These are phyloP conservation scores for Lecanoromycetidae sp. DNA, from an alignment of 2,329 filamentous ascomycete genomes.

Conservation along the genomic window DNA sequence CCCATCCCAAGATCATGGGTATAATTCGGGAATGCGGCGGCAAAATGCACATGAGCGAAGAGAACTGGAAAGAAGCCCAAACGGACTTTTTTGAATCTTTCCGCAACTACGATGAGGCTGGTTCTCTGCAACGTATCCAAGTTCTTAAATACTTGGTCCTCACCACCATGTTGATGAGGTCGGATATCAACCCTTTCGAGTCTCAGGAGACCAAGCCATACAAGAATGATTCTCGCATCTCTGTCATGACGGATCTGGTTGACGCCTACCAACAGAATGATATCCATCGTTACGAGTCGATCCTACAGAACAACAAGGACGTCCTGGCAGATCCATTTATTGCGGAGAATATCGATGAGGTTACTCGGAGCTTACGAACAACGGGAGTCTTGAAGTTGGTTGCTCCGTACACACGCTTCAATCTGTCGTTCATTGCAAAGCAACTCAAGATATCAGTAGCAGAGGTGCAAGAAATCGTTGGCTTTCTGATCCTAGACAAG, in stretches of 20 bases:
- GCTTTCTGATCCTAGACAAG: slow-evolving; percentile 82
- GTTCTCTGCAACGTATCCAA: slow-evolving; percentile 89
- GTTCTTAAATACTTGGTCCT: slow-evolving; percentile 94
- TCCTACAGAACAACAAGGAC: slow-evolving; percentile 76
- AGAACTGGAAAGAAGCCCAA: slow-evolving; percentile 96
- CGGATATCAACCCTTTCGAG: slow-evolving; percentile 96
- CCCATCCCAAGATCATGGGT: slow-evolving; percentile 97
- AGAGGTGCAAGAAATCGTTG: slow-evolving; percentile 92
- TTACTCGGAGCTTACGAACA: slow-evolving; percentile 94
- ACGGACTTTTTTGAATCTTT: slow-evolving; percentile 98
- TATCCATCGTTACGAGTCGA: slow-evolving; percentile 79
- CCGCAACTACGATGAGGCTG: slow-evolving; percentile 96
- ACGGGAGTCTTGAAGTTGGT: slow-evolving; percentile 90
- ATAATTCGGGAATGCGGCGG: slow-evolving; percentile 97
- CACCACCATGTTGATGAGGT: slow-evolving; percentile 97
- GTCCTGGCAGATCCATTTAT: slow-evolving; percentile 89
- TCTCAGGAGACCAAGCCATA: slow-evolving; percentile 98
- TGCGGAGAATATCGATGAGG: slow-evolving; percentile 97
- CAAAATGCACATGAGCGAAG: slow-evolving; percentile 99
- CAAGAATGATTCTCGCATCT: slow-evolving; percentile 86
- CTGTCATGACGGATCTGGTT: slow-evolving; percentile 93
- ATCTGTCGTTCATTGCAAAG: slow-evolving; percentile 72
- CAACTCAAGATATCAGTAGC: slow-evolving; percentile 72
- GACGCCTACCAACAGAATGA: slow-evolving; percentile 94
- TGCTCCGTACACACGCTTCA: slow-evolving; percentile 88